Evolutionary conservation across 768 basidiomycete genomes (phyloP).

Genomic region (Scleroderma citrinum): DNA sequence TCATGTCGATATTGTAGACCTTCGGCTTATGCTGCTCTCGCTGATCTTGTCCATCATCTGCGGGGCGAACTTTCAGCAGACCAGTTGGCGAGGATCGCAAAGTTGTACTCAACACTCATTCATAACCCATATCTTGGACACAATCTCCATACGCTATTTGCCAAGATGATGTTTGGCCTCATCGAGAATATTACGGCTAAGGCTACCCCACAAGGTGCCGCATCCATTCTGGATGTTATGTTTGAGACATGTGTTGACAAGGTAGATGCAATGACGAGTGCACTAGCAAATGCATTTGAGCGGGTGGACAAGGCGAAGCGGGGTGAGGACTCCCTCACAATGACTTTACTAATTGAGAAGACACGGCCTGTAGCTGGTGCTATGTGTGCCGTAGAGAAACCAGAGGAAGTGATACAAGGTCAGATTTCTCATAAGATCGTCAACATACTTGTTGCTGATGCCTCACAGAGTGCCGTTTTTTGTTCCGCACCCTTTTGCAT

Average conservation of each 20-base stretch:
- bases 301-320: slow-evolving; percentile 41
- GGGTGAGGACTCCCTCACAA: slow-evolving; percentile 36
- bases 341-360: slow-evolving; percentile 74
- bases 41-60: slow-evolving; percentile 90
- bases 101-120: slow-evolving; percentile 80
- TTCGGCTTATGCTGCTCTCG: slow-evolving; percentile 79
- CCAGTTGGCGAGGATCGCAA: slow-evolving; percentile 73
- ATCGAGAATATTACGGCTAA: slow-evolving; percentile 78
- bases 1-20: slow-evolving; percentile 41
- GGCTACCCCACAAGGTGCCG: slow-evolving; percentile 62
- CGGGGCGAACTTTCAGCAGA: slow-evolving; percentile 71
- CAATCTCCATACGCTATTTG: slow-evolving; percentile 82
- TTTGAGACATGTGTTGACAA: slow-evolving; percentile 82
- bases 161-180: slow-evolving; percentile 88
- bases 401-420: slow-evolving; percentile 81
- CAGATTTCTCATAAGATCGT: slow-evolving; percentile 15
- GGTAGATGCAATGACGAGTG: slow-evolving; percentile 69
- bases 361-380: slow-evolving; percentile 76
- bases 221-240: slow-evolving; percentile 64
- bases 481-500: slow-evolving; percentile 85
- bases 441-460: slow-evolving; percentile 4
- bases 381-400: slow-evolving; percentile 72
- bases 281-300: slow-evolving; percentile 45
- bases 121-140: slow-evolving; percentile 82
- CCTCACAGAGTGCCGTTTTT: slow-evolving; percentile 66